Evolutionary conservation across 2,329 filamentous ascomycete species (phyloP), one percentile per base, ranked within the genome.

Genomic region (Colletotrichum somersetense): DNA sequence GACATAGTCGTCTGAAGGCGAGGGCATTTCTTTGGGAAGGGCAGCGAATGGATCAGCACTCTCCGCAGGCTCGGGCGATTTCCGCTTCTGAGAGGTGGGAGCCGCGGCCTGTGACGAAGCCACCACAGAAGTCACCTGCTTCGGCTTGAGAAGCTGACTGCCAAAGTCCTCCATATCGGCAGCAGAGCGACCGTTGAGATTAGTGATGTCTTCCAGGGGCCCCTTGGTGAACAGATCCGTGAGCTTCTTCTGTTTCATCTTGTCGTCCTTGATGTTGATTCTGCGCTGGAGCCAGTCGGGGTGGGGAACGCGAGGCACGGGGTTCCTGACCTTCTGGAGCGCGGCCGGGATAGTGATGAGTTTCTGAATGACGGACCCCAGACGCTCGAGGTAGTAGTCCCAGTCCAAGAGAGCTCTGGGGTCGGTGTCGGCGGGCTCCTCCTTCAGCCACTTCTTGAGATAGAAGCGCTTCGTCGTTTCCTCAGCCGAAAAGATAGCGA

Each of bases 341-440:
- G 97, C 96, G 20, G 96, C 97, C 2, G 96, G 96, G 75, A 99
- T 99, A 1, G 97, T 99, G 79, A 99, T 97, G 67, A 99, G 89
- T 81, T 99, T 99, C 83, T 99, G 96, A 63, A 99, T 97, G 67
- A 99, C 96, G 0, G 96, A 98, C 0, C 95, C 96, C 26, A 99
- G 86, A 83, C 96, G 94, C 78, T 99, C 97, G 2, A 95, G 87
- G 80, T 99, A 99, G 82, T 99, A 99, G 75, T 95, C 89, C 96
- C 96, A 99, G 80, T 99, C 96, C 63, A 99, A 91, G 16, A 99
- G 88, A 26, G 90, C 91, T 77, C 97, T 89, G 8, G 95, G 95
- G 80, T 99, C 96, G 81, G 96, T 97, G 79, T 97, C 93, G 11
- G 90, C 86, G 0, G 96, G 95, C 73, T 98, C 96, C 76, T 98